Conservation (phyloP, 306 rosid genomes). For the Carpinus fangiana region DNA sequence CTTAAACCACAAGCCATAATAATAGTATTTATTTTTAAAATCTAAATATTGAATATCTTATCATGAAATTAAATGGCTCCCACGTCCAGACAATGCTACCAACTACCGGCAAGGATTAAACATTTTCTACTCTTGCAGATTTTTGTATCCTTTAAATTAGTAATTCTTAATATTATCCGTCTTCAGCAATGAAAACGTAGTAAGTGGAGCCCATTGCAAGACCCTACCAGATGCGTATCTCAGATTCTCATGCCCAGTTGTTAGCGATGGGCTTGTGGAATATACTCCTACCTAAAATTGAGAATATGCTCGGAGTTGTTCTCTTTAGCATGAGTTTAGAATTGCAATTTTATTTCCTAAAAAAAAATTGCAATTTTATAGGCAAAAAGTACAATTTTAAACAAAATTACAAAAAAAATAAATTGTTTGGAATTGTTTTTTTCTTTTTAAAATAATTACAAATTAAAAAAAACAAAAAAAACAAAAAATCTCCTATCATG, state of each 20-base stretch:
- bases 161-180: neutral
- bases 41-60: too few species aligned
- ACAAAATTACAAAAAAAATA: too few species aligned
- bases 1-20: too few species aligned
- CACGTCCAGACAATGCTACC: neutral
- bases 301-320: constrained; percentile 24
- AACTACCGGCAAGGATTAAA: neutral
- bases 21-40: too few species aligned
- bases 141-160: neutral
- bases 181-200: neutral
- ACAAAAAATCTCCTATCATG: too few species aligned
- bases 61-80: neutral
- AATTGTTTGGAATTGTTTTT: too few species aligned
- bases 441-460: too few species aligned
- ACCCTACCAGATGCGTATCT: neutral
- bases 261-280: constrained; percentile 1
- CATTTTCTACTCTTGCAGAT: neutral
- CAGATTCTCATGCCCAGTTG: neutral
- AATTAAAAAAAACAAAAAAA: too few species aligned
- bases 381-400: too few species aligned
- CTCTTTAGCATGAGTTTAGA: neutral
- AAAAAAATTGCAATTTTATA: too few species aligned
- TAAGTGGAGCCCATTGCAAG: neutral
- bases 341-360: too few species aligned
- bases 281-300: constrained; percentile 21